A percentile compares a stretch with the other conserved stretches of the same genome.
Evolutionary conservation across 306 rosid genomes (phyloP).

Genomic region (Styphnolobium japonicum): DNA sequence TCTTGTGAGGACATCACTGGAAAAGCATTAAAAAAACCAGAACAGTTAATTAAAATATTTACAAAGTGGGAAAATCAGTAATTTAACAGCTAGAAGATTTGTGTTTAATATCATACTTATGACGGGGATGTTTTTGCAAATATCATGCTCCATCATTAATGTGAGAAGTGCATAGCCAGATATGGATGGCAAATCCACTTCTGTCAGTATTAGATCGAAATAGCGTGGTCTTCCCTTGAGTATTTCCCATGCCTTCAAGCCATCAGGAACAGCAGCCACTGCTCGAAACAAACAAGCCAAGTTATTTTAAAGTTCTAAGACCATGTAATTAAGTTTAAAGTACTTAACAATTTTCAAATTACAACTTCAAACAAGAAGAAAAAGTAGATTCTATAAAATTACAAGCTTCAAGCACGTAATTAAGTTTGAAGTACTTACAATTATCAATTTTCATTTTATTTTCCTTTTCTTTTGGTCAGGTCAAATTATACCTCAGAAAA

Average conservation of each 20-base stretch:
- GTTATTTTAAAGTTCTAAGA: conserved; percentile 12
- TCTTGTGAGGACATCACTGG: conserved; percentile 95
- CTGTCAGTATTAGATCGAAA: conserved; percentile 84
- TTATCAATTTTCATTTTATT: too few species aligned
- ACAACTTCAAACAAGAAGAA: conserved; percentile 16
- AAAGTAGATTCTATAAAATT: too few species aligned
- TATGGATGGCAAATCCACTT: conserved; percentile 89
- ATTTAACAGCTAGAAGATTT: conserved; percentile 1
- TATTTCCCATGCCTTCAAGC: conserved; percentile 94
- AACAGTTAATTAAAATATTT: background rate
- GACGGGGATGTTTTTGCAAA: conserved; percentile 90
- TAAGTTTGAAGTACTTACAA: too few species aligned
- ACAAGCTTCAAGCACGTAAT: too few species aligned
- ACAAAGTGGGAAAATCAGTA: background rate
- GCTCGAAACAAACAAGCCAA: conserved; percentile 36
- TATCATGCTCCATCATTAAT: conserved; percentile 79
- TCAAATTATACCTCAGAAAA: too few species aligned
- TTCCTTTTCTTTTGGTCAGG: too few species aligned
- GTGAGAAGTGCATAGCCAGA: conserved; percentile 94
- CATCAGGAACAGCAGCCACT: conserved; percentile 96
- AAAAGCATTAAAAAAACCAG: conserved; percentile 14
- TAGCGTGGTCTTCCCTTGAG: conserved; percentile 69
- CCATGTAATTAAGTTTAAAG: background rate
- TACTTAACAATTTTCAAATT: background rate
- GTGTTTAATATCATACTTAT: conserved; percentile 60